Conservation (phyloP, 148 eudicot genomes). For the Vaccinium vitisidaea region DNA sequence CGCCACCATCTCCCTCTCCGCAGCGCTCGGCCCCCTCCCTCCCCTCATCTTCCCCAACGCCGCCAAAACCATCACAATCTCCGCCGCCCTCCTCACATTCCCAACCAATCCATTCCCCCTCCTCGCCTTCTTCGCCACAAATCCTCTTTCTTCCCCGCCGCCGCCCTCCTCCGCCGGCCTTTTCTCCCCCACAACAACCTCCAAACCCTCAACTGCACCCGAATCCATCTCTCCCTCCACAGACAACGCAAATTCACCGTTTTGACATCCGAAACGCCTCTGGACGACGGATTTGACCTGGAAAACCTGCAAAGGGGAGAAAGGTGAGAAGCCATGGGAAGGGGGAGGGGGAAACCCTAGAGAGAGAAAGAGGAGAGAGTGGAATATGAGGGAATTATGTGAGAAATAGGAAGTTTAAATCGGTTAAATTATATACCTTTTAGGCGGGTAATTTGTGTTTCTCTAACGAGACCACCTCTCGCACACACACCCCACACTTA, state of each 20-base stretch:
- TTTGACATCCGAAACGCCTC: not conserved
- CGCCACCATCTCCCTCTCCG: slow-evolving; percentile 69
- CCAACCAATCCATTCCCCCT: slow-evolving; percentile 17
- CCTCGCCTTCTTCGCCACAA: slow-evolving; percentile 33
- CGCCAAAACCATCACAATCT: slow-evolving; percentile 72
- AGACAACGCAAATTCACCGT: not conserved
- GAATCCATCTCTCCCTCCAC: slow-evolving; percentile 35
- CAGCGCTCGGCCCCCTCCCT: slow-evolving; percentile 58
- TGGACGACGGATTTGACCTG: not conserved
- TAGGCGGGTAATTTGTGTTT: slow-evolving; percentile 21
- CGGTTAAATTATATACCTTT: slow-evolving; percentile 31
- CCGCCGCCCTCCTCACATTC: slow-evolving; percentile 68
- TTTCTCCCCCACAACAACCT: slow-evolving; percentile 26
- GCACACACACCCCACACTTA: not conserved
- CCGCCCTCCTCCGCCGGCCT: slow-evolving; percentile 26
- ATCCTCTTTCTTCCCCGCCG: slow-evolving; percentile 30
- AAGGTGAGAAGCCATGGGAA: slow-evolving; percentile 31
- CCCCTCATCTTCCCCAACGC: slow-evolving; percentile 90
- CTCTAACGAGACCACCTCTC: too few relatives aligned
- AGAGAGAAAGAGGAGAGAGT: slow-evolving; percentile 25
- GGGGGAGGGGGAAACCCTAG: slow-evolving; percentile 50
- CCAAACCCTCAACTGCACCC: slow-evolving; percentile 12
- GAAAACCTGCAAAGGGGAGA: slow-evolving; percentile 43
- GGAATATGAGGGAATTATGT: slow-evolving; percentile 12
- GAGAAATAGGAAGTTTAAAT: slow-evolving; percentile 27